A percentile compares a stretch with the other conserved stretches of the same genome.
These are phyloP conservation scores for Mycena maculata DNA, from an alignment of 768 basidiomycete species.

Conservation along the genomic window DNA sequence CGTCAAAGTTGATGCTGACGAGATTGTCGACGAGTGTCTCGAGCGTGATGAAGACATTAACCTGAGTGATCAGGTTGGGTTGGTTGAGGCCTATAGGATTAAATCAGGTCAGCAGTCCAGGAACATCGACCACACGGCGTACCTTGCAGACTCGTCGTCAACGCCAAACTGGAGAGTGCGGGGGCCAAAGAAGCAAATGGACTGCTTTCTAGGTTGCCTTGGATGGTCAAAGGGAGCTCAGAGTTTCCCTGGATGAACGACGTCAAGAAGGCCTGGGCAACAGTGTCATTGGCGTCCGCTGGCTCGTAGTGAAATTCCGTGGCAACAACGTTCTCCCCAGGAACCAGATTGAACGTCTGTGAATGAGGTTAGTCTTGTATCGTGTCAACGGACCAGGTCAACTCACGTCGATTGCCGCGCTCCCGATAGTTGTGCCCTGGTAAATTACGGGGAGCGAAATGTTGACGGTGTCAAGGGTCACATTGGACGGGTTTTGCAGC, in stretches of 20 bases:
- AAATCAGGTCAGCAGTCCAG: background rate
- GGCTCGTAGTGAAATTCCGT: slow-evolving; percentile 80
- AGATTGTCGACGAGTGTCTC: slow-evolving; percentile 61
- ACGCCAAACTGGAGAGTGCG: slow-evolving; percentile 64
- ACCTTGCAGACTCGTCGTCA: slow-evolving; percentile 65
- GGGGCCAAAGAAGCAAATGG: slow-evolving; percentile 70
- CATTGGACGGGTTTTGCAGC: slow-evolving; percentile 75
- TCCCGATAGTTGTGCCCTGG: slow-evolving; percentile 66
- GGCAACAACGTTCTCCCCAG: slow-evolving; percentile 63
- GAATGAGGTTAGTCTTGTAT: slow-evolving; percentile 8
- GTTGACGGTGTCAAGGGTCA: slow-evolving; percentile 69
- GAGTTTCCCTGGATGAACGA: slow-evolving; percentile 67
- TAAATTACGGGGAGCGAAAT: slow-evolving; percentile 70
- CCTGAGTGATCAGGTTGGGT: slow-evolving; percentile 67
- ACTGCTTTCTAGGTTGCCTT: slow-evolving; percentile 69
- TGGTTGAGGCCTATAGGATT: slow-evolving; percentile 56
- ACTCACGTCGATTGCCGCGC: slow-evolving; percentile 68
- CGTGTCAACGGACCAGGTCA: background rate
- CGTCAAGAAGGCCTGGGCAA: slow-evolving; percentile 69
- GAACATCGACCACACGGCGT: background rate
- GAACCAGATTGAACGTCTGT: slow-evolving; percentile 67
- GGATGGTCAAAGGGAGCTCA: slow-evolving; percentile 61
- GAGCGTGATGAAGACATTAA: slow-evolving; percentile 65
- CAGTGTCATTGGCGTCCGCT: slow-evolving; percentile 71
- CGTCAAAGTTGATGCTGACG: slow-evolving; percentile 68